A percentile compares a stretch with the other conserved stretches of the same genome.
Evolutionary conservation across 1,284 basidiomycete genomes (phyloP).

Genomic region (Cutaneotrichosporon sp.): DNA sequence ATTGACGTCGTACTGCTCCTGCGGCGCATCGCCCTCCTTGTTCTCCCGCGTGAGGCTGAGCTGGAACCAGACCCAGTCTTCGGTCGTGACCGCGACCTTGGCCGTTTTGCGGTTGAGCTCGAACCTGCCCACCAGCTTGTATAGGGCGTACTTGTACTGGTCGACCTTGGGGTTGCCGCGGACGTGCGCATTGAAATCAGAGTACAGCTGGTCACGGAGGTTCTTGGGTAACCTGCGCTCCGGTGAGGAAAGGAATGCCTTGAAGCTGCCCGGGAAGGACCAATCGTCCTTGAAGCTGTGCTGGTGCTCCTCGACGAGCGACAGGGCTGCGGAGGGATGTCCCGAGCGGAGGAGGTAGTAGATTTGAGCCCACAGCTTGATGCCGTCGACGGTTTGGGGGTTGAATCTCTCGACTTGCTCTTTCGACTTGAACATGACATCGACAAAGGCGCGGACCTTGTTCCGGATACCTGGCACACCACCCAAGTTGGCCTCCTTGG

Average conservation of each 20-base stretch:
- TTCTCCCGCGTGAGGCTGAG: constrained; percentile 63
- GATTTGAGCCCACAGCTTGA: constrained; percentile 86
- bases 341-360: constrained; percentile 89
- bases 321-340: constrained; percentile 70
- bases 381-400: constrained; percentile 69
- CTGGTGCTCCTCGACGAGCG: constrained; percentile 68
- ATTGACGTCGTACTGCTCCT: constrained; percentile 62
- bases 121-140: constrained; percentile 90
- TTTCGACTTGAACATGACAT: constrained; percentile 56
- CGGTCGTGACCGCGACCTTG: constrained; percentile 82
- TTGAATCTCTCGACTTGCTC: constrained; percentile 77
- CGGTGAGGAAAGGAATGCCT: constrained; percentile 75
- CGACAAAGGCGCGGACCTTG: constrained; percentile 78
- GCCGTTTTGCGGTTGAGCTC: constrained; percentile 78
- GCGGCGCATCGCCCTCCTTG: constrained; percentile 62
- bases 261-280: constrained; percentile 78
- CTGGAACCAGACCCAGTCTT: constrained; percentile 99
- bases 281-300: constrained; percentile 74
- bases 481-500: constrained; percentile 80
- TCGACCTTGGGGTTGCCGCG: constrained; percentile 73
- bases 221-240: constrained; percentile 72
- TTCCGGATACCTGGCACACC: constrained; percentile 87
- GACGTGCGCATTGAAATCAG: constrained; percentile 89
- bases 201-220: constrained; percentile 76
- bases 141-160: constrained; percentile 91